A percentile compares a stretch with the other conserved stretches of the same genome.
Evolutionary conservation across 2,329 filamentous ascomycete genomes (phyloP).

Genomic region (Parastagonospora avenae): DNA sequence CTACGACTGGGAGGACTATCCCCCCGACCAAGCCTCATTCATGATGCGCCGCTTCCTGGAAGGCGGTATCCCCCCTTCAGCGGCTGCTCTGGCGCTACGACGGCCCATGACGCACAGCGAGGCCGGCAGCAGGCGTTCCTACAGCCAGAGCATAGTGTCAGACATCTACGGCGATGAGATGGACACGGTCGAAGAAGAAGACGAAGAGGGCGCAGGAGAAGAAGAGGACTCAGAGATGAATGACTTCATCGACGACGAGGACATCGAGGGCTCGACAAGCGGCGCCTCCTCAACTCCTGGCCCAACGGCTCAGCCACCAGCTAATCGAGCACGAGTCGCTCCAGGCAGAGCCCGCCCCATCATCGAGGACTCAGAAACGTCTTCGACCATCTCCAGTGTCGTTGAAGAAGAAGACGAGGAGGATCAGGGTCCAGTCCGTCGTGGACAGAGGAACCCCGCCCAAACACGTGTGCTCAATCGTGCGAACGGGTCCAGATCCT

Average conservation of each 20-base stretch:
- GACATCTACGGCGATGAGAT: constrained; percentile 49
- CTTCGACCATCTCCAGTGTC: constrained; percentile 42
- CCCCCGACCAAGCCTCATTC: constrained; percentile 36
- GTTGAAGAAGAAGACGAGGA: constrained; percentile 45
- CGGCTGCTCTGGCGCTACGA: constrained; percentile 26
- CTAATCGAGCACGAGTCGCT: constrained; percentile 18
- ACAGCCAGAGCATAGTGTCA: constrained; percentile 48
- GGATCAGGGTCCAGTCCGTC: constrained; percentile 41
- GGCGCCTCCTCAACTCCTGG: constrained; percentile 37
- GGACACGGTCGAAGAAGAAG: constrained; percentile 50
- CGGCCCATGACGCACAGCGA: constrained; percentile 49
- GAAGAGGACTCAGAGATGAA: constrained; percentile 50
- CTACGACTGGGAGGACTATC: constrained; percentile 40
- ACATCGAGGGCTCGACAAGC: constrained; percentile 22
- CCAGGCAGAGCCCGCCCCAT: constrained; percentile 39
- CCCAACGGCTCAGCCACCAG: constrained; percentile 36
- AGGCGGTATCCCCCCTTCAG: constrained; percentile 31
- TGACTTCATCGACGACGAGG: constrained; percentile 49
- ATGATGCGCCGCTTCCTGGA: constrained; percentile 43
- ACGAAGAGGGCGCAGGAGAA: constrained; percentile 46
- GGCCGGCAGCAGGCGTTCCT: constrained; percentile 48
- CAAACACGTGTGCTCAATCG: constrained; percentile 38
- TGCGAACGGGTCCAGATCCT: constrained; percentile 41
- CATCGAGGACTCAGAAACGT: constrained; percentile 45
- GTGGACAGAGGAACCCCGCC: constrained; percentile 37